These are phyloP conservation scores for Tinospora cordifolia DNA, from an alignment of 164 flowering plant species.

Conservation along the genomic window DNA sequence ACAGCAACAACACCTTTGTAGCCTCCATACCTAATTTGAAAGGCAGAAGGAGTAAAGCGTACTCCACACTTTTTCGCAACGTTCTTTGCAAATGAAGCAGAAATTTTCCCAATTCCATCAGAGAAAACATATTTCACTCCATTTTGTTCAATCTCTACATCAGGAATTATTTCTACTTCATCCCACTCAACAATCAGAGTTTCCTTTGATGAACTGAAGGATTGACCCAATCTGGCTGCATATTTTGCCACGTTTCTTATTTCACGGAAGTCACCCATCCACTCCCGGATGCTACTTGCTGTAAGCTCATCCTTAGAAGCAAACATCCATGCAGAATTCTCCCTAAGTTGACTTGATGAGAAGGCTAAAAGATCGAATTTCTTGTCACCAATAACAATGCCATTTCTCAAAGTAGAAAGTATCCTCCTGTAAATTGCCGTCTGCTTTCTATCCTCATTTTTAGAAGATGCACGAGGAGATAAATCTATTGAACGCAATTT, in stretches of 20 bases:
- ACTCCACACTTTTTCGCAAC: slow-evolving; percentile 69
- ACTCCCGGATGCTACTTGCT: slow-evolving; percentile 53
- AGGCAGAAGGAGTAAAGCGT: slow-evolving; percentile 57
- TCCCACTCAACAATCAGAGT: slow-evolving; percentile 40
- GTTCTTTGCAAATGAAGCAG: slow-evolving; percentile 52
- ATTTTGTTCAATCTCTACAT: slow-evolving; percentile 26
- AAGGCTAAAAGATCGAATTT: slow-evolving; percentile 89
- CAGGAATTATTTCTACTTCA: slow-evolving; percentile 57
- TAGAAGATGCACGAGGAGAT: slow-evolving; percentile 29
- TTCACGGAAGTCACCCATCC: slow-evolving; percentile 75
- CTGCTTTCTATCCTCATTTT: slow-evolving; percentile 16
- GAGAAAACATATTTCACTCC: slow-evolving; percentile 52
- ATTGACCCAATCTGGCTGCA: slow-evolving; percentile 90
- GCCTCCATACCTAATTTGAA: slow-evolving; percentile 82
- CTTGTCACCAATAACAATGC: slow-evolving; percentile 69
- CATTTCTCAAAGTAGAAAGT: slow-evolving; percentile 42
- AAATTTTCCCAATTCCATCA: slow-evolving; percentile 95
- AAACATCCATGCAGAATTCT: slow-evolving; percentile 90
- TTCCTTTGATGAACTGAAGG: slow-evolving; percentile 77
- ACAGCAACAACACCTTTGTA: slow-evolving; percentile 92
- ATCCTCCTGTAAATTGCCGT: slow-evolving; percentile 58
- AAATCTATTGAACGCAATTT: slow-evolving; percentile 55
- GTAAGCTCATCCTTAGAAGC: slow-evolving; percentile 45
- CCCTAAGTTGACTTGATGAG: slow-evolving; percentile 78
- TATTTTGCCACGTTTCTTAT: slow-evolving; percentile 83